A percentile compares a stretch with the other conserved stretches of the same genome.
Evolutionary conservation across 306 rosid species (phyloP).

Genomic region (Hippophae gyantsensis): DNA sequence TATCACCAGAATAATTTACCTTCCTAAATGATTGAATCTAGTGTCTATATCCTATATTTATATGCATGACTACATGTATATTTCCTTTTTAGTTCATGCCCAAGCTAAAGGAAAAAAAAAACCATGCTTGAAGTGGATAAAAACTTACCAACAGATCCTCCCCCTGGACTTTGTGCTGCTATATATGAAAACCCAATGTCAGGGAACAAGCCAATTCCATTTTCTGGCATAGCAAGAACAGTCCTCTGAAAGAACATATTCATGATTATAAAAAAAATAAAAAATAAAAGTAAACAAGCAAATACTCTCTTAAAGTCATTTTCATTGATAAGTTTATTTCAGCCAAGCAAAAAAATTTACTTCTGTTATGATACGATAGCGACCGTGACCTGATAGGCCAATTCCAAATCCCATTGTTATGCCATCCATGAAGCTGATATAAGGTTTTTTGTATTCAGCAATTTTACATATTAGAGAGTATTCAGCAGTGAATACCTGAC

Average conservation of each 20-base stretch:
- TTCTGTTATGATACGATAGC: conserved; percentile 85
- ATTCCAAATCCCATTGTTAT: conserved; percentile 96
- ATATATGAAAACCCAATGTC: conserved; percentile 91
- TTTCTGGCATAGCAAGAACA: conserved; percentile 97
- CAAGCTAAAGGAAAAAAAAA: conserved; percentile 10
- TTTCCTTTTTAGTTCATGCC: neutral
- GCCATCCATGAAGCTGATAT: conserved; percentile 92
- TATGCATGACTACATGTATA: neutral
- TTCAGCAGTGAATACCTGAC: conserved; percentile 88
- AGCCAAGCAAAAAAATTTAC: conserved; percentile 29
- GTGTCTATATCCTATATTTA: neutral
- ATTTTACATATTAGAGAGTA: conserved; percentile 92
- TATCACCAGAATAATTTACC: neutral
- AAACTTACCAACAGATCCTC: conserved; percentile 77
- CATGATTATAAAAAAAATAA: conserved; percentile 5
- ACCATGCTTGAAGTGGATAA: conserved; percentile 5
- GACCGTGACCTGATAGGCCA: conserved; percentile 95
- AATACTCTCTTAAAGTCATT: neutral
- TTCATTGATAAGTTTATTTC: conserved; percentile 4
- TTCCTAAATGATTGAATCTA: neutral
- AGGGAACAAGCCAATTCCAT: conserved; percentile 94
- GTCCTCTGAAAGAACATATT: conserved; percentile 54
- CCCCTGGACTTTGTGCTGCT: conserved; percentile 95
- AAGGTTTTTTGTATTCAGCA: conserved; percentile 80
- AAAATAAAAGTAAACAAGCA: conserved; percentile 7